These are phyloP conservation scores for Berberis vulgaris DNA, from an alignment of 164 flowering plant genomes.

Conservation along the genomic window DNA sequence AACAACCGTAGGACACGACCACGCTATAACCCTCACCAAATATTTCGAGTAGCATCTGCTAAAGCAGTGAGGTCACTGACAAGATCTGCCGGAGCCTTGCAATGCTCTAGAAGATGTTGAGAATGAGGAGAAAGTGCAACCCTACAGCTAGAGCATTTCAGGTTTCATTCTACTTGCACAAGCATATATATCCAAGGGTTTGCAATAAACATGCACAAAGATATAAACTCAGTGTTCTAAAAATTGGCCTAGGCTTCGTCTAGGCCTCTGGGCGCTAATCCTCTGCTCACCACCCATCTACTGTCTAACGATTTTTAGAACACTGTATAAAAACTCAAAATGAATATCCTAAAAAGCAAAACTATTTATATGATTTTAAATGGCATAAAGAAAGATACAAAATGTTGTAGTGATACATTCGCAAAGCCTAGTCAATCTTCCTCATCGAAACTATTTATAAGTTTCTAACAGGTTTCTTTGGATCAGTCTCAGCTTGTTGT, in stretches of 20 bases:
- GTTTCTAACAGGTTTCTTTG: slow-evolving; percentile 43
- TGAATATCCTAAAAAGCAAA: background rate
- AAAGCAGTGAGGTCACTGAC: slow-evolving; percentile 13
- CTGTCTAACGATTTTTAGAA: no score
- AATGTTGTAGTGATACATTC: slow-evolving; percentile 6
- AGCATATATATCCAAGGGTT: background rate
- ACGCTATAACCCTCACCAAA: slow-evolving; percentile 12
- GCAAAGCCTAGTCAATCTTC: slow-evolving; percentile 15
- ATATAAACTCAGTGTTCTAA: background rate
- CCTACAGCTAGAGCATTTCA: background rate
- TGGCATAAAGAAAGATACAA: background rate
- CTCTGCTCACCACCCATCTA: no score
- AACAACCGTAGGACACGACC: background rate
- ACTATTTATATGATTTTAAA: background rate
- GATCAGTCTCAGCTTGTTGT: slow-evolving; percentile 14
- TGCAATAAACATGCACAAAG: background rate
- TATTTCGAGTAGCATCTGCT: slow-evolving; percentile 15
- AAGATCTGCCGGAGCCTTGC: slow-evolving; percentile 17
- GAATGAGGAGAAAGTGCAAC: slow-evolving; percentile 6
- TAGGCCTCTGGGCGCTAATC: no score
- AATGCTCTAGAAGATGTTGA: slow-evolving; percentile 8
- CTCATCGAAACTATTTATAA: slow-evolving; percentile 65
- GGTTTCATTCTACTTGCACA: background rate
- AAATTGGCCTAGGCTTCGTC: no score
- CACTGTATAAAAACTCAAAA: background rate